Conservation (phyloP, 345 rosid genomes). For the Capsella bursapastoris region DNA sequence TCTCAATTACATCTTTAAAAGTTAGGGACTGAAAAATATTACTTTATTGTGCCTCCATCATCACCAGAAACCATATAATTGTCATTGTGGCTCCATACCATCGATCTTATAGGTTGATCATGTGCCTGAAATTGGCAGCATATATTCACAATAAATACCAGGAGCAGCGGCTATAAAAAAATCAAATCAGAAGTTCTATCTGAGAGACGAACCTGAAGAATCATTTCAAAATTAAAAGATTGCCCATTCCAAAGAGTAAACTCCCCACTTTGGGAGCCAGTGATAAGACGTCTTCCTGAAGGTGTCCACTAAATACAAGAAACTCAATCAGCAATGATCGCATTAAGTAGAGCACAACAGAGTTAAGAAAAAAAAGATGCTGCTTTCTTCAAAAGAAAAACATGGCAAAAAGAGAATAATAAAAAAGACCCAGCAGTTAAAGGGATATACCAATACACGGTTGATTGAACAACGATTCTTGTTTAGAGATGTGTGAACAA, state of each 20-base stretch:
- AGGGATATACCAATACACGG: constrained; percentile 73
- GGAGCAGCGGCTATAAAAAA: not conserved
- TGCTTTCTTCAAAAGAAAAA: not conserved
- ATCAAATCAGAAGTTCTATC: not conserved
- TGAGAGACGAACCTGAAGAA: constrained; percentile 73
- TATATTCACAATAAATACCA: constrained; percentile 22
- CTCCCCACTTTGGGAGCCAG: constrained; percentile 97
- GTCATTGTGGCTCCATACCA: constrained; percentile 98
- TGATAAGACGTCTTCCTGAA: constrained; percentile 92
- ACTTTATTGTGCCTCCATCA: constrained; percentile 97
- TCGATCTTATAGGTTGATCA: constrained; percentile 97
- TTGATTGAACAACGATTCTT: constrained; percentile 96
- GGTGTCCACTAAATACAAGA: constrained; percentile 85
- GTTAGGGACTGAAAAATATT: constrained; percentile 27
- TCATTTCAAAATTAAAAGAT: constrained; percentile 96
- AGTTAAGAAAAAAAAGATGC: not conserved
- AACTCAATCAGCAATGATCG: constrained; percentile 41
- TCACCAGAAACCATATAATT: constrained; percentile 99
- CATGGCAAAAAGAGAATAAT: constrained; percentile 18
- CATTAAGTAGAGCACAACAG: constrained; percentile 1
- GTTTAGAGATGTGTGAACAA: constrained; percentile 94
- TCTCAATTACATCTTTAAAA: constrained; percentile 14
- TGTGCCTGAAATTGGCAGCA: constrained; percentile 83
- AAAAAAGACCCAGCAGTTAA: not conserved
- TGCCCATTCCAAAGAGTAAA: constrained; percentile 99